phyloP scores from a whole-genome alignment of 257 asterid species.

The Solanum pinnatisectum region DNA sequence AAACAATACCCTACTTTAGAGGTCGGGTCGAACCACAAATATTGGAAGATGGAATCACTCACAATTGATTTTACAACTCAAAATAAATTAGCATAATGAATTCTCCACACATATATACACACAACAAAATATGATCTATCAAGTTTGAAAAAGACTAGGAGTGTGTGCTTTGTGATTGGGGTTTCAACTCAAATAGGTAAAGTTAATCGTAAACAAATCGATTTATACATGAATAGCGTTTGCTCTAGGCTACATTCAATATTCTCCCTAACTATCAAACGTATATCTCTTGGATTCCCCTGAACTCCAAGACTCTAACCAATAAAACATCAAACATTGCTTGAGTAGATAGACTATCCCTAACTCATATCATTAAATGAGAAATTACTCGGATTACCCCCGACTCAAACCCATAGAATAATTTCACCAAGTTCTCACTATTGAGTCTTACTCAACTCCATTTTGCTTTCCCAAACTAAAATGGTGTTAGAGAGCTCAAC shows the following conservation, averaged over 20 bases:
- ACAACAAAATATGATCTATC: background rate
- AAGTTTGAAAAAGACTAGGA: background rate
- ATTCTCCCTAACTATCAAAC: background rate
- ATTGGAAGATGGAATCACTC: background rate
- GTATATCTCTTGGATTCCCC: too few species aligned
- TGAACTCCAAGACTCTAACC: background rate
- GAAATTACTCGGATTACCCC: background rate
- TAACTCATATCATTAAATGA: too few species aligned
- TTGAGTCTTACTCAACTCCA: background rate
- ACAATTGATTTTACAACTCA: background rate
- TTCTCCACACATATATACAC: background rate
- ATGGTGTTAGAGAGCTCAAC: background rate
- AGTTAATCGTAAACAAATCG: background rate
- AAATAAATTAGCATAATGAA: background rate
- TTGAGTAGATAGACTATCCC: background rate
- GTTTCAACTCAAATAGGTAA: background rate
- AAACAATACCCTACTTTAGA: background rate
- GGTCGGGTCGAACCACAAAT: background rate
- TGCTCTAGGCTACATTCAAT: background rate
- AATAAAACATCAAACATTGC: background rate
- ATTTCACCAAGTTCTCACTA: background rate
- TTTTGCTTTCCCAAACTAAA: background rate
- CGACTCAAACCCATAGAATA: background rate
- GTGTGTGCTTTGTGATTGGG: background rate
- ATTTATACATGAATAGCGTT: background rate